Percentiles rank a stretch among this genome's conserved stretches.
These are phyloP conservation scores for Monosporascus sp. DNA, from an alignment of 2,329 filamentous ascomycete genomes.

Conservation along the genomic window DNA sequence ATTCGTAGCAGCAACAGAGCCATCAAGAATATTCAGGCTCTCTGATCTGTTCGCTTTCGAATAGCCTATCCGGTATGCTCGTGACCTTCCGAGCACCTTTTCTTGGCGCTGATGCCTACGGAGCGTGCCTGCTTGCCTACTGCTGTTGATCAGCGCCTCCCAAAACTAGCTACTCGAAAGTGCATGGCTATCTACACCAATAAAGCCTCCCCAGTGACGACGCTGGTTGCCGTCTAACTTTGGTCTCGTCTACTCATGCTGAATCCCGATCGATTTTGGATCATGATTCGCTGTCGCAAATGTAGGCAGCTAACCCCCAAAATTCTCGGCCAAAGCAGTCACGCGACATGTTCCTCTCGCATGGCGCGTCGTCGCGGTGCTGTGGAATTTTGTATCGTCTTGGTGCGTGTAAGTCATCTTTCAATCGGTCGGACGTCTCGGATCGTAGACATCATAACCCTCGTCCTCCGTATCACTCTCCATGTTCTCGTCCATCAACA, in stretches of 20 bases:
- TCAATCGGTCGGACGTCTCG: slow-evolving; percentile 56
- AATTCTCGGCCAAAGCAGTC: background rate
- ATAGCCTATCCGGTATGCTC: no score
- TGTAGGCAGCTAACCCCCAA: no score
- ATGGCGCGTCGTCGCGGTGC: background rate
- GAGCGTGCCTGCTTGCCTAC: background rate
- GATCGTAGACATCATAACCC: slow-evolving; percentile 64
- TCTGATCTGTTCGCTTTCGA: no score
- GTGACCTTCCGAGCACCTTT: no score
- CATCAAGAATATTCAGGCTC: no score
- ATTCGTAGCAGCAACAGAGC: no score
- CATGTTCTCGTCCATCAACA: slow-evolving; percentile 24
- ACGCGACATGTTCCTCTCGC: background rate
- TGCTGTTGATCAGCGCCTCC: background rate
- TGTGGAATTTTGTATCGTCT: background rate
- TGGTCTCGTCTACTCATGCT: background rate
- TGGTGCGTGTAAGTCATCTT: background rate
- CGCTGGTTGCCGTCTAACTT: background rate
- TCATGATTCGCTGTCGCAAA: no score
- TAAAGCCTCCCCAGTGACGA: background rate
- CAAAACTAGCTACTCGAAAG: background rate
- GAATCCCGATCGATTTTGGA: no score
- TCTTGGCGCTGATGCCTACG: background rate
- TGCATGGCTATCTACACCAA: background rate
- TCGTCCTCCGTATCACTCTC: slow-evolving; percentile 66